phyloP scores from a whole-genome alignment of 164 flowering plant species.

The Houttuynia cordata region DNA sequence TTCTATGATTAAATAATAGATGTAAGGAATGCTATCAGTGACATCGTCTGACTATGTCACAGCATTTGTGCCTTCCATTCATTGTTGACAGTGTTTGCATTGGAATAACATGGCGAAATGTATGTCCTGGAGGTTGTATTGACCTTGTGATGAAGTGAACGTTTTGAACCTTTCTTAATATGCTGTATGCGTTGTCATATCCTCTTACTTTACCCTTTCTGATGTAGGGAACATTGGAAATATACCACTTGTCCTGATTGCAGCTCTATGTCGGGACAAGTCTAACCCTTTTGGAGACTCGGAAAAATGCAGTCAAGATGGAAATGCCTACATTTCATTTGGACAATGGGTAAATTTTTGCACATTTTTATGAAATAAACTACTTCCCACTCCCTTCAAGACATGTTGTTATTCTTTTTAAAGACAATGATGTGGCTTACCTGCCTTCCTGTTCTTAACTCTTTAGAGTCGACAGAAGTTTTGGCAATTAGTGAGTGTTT shows the following conservation, averaged over 20 bases:
- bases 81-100: not conserved
- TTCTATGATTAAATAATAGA: too few relatives aligned
- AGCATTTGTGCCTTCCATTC: too few relatives aligned
- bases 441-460: not conserved
- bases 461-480: too few relatives aligned
- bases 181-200: not conserved
- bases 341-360: constrained; percentile 84
- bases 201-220: not conserved
- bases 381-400: not conserved
- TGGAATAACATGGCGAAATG: not conserved
- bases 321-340: constrained; percentile 91
- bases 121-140: not conserved
- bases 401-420: not conserved
- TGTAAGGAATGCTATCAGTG: too few relatives aligned
- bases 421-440: not conserved
- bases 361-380: not conserved
- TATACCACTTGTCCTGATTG: constrained; percentile 89
- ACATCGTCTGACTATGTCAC: too few relatives aligned
- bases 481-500: too few relatives aligned
- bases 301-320: constrained; percentile 60
- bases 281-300: constrained; percentile 86
- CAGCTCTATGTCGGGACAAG: constrained; percentile 86
- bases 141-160: not conserved
- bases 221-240: constrained; percentile 90
- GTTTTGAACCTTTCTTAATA: too few relatives aligned